phyloP scores from a whole-genome alignment of 805 yeast species.

The Cyberlindnera misumaiensis region DNA sequence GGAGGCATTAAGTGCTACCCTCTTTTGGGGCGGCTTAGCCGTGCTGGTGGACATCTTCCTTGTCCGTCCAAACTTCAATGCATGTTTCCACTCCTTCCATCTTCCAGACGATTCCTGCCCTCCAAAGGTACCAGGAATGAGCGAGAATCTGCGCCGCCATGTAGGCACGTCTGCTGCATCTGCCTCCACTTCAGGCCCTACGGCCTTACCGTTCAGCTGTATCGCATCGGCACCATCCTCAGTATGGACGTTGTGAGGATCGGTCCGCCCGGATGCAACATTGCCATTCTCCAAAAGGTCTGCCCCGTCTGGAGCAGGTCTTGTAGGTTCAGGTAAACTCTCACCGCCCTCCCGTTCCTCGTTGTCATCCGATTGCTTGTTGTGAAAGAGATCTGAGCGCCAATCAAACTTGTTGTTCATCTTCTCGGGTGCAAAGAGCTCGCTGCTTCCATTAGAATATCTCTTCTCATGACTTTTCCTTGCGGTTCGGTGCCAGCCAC shows the following conservation, averaged over 20 bases:
- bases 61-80: conserved; percentile 18
- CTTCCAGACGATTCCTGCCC: conserved; percentile 6
- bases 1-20: conserved; percentile 8
- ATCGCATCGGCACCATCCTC: not conserved
- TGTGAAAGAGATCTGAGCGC: conserved; percentile 6
- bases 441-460: conserved; percentile 6
- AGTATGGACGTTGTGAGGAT: not conserved
- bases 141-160: conserved; percentile 19
- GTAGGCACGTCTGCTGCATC: conserved; percentile 15
- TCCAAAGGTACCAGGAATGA: conserved; percentile 7
- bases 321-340: not conserved
- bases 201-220: not conserved
- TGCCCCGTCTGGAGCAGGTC: too few species aligned
- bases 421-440: conserved; percentile 9
- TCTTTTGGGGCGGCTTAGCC: not conserved
- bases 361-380: conserved; percentile 6
- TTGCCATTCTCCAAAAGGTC: not conserved
- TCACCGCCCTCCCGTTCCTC: conserved; percentile 4
- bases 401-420: conserved; percentile 10
- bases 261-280: not conserved
- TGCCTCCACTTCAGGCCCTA: not conserved
- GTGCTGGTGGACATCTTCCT: conserved; percentile 1
- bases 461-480: not conserved
- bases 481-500: not conserved
- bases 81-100: conserved; percentile 24